These are phyloP conservation scores for Boletellus ananiceps DNA, from an alignment of 768 basidiomycete genomes.

Conservation along the genomic window DNA sequence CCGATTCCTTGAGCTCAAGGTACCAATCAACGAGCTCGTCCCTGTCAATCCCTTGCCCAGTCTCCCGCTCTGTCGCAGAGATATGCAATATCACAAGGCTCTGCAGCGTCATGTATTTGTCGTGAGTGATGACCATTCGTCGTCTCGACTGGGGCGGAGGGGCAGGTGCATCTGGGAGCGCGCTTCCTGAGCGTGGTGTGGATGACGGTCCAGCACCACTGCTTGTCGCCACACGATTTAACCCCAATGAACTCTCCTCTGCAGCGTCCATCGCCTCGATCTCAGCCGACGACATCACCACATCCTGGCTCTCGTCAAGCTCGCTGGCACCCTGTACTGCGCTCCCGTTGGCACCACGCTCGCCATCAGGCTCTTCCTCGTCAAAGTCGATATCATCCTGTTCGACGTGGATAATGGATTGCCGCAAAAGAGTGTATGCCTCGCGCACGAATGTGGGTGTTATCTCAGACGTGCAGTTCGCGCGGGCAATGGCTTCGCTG, in stretches of 20 bases:
- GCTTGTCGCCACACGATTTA: slow-evolving; percentile 36
- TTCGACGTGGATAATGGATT: slow-evolving; percentile 99
- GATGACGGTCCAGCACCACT: slow-evolving; percentile 31
- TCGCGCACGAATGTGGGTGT: slow-evolving; percentile 92
- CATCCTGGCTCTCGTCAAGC: slow-evolving; percentile 53
- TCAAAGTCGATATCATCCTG: slow-evolving; percentile 99
- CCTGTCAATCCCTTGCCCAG: slow-evolving; percentile 72
- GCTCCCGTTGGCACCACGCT: slow-evolving; percentile 39
- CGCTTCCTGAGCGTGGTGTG: slow-evolving; percentile 28
- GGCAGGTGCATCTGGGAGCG: slow-evolving; percentile 28
- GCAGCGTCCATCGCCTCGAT: slow-evolving; percentile 50
- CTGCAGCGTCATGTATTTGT: slow-evolving; percentile 89
- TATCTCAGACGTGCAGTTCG: slow-evolving; percentile 97
- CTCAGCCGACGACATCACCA: slow-evolving; percentile 61
- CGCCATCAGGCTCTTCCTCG: slow-evolving; percentile 72
- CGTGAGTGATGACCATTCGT: slow-evolving; percentile 92
- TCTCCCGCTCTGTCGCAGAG: slow-evolving; percentile 68
- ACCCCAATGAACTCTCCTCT: slow-evolving; percentile 44
- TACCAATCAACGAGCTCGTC: slow-evolving; percentile 98
- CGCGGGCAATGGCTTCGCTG: slow-evolving; percentile 94
- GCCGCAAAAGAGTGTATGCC: slow-evolving; percentile 87
- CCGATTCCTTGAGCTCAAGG: slow-evolving; percentile 81
- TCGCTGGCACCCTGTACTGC: slow-evolving; percentile 32
- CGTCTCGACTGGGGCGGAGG: slow-evolving; percentile 50
- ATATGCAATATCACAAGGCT: slow-evolving; percentile 84